Conservation (phyloP, 2,329 filamentous ascomycete species). For the Penicillium janthinellum region DNA sequence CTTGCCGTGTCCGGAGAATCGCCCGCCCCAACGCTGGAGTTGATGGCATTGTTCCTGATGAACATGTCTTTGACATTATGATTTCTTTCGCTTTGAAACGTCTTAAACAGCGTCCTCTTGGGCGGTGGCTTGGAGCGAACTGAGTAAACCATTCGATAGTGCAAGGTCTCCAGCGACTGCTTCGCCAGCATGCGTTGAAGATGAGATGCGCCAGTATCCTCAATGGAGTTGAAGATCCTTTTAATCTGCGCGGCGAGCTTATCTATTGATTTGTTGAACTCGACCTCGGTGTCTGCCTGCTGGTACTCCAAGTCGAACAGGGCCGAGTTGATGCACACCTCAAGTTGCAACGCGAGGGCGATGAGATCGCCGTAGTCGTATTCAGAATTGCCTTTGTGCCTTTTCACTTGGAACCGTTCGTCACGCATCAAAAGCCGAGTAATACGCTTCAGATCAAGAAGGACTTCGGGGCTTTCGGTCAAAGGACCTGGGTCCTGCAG, state of each 20-base stretch:
- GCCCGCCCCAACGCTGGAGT: neutral
- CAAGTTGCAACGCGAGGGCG: conserved; percentile 68
- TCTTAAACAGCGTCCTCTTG: conserved; percentile 50
- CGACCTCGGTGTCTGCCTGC: conserved; percentile 41
- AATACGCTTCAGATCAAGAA: conserved; percentile 37
- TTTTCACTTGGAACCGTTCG: conserved; percentile 36
- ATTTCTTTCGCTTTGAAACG: conserved; percentile 16
- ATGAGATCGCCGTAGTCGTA: conserved; percentile 68
- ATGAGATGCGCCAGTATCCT: conserved; percentile 72
- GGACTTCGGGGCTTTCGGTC: conserved; percentile 26
- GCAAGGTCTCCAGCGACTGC: conserved; percentile 71
- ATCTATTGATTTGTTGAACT: conserved; percentile 74
- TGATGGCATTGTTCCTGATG: neutral
- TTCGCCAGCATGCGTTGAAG: conserved; percentile 76
- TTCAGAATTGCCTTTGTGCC: conserved; percentile 28
- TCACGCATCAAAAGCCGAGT: conserved; percentile 31
- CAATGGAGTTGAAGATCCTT: conserved; percentile 61
- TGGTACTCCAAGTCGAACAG: conserved; percentile 35
- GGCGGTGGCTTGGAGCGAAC: conserved; percentile 66
- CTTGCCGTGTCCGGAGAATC: neutral
- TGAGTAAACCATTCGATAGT: conserved; percentile 69
- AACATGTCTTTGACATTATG: conserved; percentile 18
- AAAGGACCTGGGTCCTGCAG: conserved; percentile 31
- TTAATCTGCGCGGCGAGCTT: conserved; percentile 63
- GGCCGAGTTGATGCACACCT: conserved; percentile 73